Evolutionary conservation across 2,329 filamentous ascomycete genomes (phyloP).

Genomic region (Pyrenophora graminea): DNA sequence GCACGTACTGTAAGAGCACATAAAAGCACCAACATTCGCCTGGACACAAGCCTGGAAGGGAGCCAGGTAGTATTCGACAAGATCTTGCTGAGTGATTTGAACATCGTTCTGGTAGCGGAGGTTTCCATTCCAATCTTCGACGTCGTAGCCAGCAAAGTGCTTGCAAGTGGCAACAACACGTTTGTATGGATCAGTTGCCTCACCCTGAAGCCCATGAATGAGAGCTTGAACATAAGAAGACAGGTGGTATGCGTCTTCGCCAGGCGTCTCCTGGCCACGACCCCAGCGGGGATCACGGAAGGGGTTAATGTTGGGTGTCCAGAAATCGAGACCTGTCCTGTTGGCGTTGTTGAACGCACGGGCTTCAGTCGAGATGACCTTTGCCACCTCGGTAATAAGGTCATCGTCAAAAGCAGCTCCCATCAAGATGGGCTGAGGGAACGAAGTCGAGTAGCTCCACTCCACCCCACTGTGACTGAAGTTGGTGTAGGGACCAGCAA

Average conservation of each 20-base stretch:
- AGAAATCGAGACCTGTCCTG: constrained; percentile 59
- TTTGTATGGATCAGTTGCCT: constrained; percentile 34
- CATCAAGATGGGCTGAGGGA: constrained; percentile 67
- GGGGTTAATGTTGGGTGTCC: constrained; percentile 70
- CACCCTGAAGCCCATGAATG: constrained; percentile 60
- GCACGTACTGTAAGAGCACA: constrained; percentile 58
- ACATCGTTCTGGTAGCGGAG: constrained; percentile 58
- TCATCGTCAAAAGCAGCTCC: constrained; percentile 67
- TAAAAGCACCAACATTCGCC: constrained; percentile 53
- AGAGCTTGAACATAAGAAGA: constrained; percentile 58
- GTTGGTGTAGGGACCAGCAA: constrained; percentile 61
- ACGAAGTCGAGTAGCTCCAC: constrained; percentile 67
- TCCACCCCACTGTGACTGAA: constrained; percentile 56
- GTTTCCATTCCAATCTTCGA: constrained; percentile 40
- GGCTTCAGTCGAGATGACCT: constrained; percentile 63
- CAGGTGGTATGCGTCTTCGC: constrained; percentile 60
- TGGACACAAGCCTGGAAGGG: constrained; percentile 62
- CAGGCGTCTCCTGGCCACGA: constrained; percentile 56
- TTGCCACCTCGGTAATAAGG: constrained; percentile 62
- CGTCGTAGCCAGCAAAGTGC: constrained; percentile 47
- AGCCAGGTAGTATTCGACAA: constrained; percentile 70
- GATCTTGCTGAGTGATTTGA: constrained; percentile 62
- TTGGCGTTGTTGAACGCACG: constrained; percentile 68
- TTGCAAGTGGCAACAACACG: constrained; percentile 38
- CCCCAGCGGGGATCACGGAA: constrained; percentile 68